A percentile compares a stretch with the other conserved stretches of the same genome.
phyloP scores from a whole-genome alignment of 768 basidiomycete genomes.

The Russula griseocarnosa region DNA sequence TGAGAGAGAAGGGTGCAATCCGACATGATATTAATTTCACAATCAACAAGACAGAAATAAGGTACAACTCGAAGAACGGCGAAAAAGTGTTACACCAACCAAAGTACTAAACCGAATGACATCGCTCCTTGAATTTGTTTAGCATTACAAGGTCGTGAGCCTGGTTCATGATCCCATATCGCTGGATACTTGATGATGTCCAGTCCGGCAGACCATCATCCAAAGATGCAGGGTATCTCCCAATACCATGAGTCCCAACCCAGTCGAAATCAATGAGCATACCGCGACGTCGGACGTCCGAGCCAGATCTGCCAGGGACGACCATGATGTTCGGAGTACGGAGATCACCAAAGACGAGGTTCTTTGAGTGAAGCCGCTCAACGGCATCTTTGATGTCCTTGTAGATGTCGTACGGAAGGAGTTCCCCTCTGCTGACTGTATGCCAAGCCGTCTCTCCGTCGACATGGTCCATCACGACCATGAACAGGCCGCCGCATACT shows the following conservation, averaged over 20 bases:
- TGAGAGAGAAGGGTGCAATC: too few relatives aligned
- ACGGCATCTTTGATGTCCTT: neutral
- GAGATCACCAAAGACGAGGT: neutral
- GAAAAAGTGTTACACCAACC: too few relatives aligned
- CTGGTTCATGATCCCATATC: neutral
- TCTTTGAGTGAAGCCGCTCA: neutral
- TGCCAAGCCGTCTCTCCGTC: neutral
- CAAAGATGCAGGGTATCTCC: slow-evolving; percentile 2
- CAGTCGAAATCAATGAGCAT: neutral
- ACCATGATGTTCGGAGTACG: neutral
- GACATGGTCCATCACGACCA: neutral
- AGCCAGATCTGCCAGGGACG: neutral
- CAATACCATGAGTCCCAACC: slow-evolving; percentile 1
- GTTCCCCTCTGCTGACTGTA: neutral
- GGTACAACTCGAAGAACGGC: too few relatives aligned
- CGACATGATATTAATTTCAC: too few relatives aligned
- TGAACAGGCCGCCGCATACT: neutral
- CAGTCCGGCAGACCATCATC: neutral
- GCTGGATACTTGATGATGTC: neutral
- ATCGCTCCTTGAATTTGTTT: neutral
- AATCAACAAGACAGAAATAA: too few relatives aligned
- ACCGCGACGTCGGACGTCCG: neutral
- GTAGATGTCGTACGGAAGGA: neutral
- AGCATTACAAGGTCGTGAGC: neutral
- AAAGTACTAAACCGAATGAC: too few relatives aligned